phyloP scores from a whole-genome alignment of 129 eudicot species.

The Centaurea solstitialis region DNA sequence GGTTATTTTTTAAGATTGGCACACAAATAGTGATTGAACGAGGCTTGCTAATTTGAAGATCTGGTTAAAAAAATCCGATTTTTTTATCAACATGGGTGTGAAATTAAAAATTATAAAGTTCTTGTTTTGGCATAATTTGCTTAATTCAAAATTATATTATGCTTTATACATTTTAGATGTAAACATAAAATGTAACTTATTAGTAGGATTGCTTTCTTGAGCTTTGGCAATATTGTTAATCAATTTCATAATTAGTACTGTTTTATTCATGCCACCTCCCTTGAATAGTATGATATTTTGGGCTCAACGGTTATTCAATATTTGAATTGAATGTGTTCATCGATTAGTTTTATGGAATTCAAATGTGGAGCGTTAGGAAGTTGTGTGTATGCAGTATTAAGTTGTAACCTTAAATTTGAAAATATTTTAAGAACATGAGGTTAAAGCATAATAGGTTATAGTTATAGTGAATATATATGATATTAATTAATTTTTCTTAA shows the following conservation, averaged over 20 bases:
- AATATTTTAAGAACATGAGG: background rate
- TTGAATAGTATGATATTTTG: background rate
- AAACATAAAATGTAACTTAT: background rate
- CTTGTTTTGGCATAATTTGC: background rate
- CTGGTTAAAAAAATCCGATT: background rate
- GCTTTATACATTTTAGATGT: background rate
- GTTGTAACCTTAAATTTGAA: background rate
- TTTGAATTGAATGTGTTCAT: background rate
- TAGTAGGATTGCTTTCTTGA: background rate
- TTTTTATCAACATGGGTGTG: background rate
- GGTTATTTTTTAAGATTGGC: background rate
- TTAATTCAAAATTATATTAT: background rate
- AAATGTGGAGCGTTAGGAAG: background rate
- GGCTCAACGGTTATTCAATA: background rate
- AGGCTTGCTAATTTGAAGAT: background rate
- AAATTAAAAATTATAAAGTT: background rate
- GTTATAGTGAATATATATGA: background rate
- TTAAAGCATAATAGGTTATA: background rate
- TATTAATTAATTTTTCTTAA: background rate
- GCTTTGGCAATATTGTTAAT: background rate
- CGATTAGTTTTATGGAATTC: background rate
- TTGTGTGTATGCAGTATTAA: background rate
- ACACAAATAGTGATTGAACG: background rate
- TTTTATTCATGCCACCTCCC: background rate
- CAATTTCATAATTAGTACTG: background rate